A percentile compares a stretch with the other conserved stretches of the same genome.
Conservation (phyloP, 306 rosid genomes). For the Cucumis hystrix region DNA sequence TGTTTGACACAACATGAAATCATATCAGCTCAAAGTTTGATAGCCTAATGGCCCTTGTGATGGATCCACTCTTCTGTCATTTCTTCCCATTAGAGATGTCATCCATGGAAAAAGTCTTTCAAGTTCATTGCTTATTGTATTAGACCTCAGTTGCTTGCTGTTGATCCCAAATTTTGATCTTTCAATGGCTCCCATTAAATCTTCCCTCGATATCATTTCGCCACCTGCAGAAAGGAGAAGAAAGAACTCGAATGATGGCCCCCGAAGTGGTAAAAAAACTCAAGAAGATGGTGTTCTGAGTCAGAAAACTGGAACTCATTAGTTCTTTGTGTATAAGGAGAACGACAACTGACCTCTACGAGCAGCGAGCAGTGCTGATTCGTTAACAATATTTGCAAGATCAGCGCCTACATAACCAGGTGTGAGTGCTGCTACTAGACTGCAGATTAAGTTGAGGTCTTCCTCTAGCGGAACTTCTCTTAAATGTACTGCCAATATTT, state of each 20-base stretch:
- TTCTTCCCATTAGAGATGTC: conserved; percentile 61
- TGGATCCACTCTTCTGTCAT: conserved; percentile 31
- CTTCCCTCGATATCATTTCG: conserved; percentile 70
- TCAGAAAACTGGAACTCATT: not conserved
- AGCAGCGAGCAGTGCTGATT: conserved; percentile 89
- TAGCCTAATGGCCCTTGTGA: conserved; percentile 66
- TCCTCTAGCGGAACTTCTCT: conserved; percentile 85
- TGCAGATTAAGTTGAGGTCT: conserved; percentile 46
- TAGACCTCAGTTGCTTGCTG: conserved; percentile 37
- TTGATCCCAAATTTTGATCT: conserved; percentile 86
- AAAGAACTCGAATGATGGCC: not conserved
- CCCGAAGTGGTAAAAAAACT: not conserved
- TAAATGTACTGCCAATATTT: conserved; percentile 82
- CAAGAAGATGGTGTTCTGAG: not conserved
- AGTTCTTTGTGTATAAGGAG: not conserved
- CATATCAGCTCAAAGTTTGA: conserved; percentile 51
- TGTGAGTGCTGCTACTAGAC: conserved; percentile 73
- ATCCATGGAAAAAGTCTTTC: conserved; percentile 82
- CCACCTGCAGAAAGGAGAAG: conserved; percentile 34
- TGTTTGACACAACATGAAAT: not conserved
- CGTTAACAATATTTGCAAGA: conserved; percentile 82
- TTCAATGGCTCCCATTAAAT: conserved; percentile 85
- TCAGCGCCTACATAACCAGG: conserved; percentile 91
- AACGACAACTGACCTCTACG: conserved; percentile 53
- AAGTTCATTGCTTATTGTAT: conserved; percentile 57